Evolutionary conservation across 1,139 yeast genomes (phyloP), one percentile per base, ranked within the genome.

Genomic region (Kurtzmaniella quercitrusa): DNA sequence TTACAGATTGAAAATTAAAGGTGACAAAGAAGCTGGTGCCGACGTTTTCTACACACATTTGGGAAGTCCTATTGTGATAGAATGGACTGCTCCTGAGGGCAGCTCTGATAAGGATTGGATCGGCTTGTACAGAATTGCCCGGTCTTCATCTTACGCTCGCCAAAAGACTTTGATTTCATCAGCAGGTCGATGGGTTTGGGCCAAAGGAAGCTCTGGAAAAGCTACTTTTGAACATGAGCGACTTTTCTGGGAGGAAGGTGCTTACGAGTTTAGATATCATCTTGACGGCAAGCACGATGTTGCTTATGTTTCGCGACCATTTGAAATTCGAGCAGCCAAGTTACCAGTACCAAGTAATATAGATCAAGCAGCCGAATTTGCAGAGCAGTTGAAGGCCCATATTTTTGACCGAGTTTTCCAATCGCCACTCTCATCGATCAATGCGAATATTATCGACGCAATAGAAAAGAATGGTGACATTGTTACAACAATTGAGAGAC

Each of bases 251-350:
- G 84, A 82, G 51, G 79, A 76, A 43, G 95, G 95, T 0, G 70
- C 80, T 35, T 87, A 81, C 60, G 94, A 87, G 60, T 75, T 87
- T 54, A 73, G 95, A 60, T 85, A 84, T 54, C 95, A 88, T 56
- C 70, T 77, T 42, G 77, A 75, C 42, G 82, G 80, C 21, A 78
- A 82, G 47, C 95, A 88, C 58, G 84, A 80, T 47, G 95, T 87
- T 22, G 69, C 83, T 32, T 74, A 76, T 45, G 73, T 82, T 39
- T 80, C 93, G 0, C 74, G 72, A 46, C 89, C 93, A n/a, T 84
- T 87, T 62, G 86, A 82, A 58, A 70, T 87, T 38, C 71, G 65
- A 38, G 59, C 71, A 33, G 71, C 76, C 11, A 52, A 58, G 18
- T 51, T 79, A n/a, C 56, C 60, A 3, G 69, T 76, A 18, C 74